Evolutionary conservation across 2,329 filamentous ascomycete species (phyloP), one percentile per base, ranked within the genome.

Genomic region (Fusarium continuum): DNA sequence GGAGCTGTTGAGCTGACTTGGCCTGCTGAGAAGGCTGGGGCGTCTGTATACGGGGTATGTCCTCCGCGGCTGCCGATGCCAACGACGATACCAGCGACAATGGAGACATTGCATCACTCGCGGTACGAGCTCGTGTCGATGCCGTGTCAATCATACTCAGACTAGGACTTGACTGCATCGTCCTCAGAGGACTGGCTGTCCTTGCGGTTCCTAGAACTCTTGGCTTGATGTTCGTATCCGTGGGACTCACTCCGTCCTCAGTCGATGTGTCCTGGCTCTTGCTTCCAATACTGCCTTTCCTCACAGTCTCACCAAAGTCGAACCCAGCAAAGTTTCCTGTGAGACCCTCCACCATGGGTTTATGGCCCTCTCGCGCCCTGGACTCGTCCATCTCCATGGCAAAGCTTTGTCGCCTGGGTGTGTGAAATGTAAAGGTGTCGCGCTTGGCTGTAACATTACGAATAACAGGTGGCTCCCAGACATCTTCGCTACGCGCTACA

Each of bases 391-490:
- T 75, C 53, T 79, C 79, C 74, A 82, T 80, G 5, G 79, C 78
- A 49, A 85, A 75, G 64, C 83, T 86, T 39, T 77, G 76, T 29
- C 80, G 76, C 17, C 79, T 76, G 3, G 81, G 76, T 0, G 78
- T 75, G 59, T 77, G 77, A 17, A 82, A 78, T 0, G 80, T 80
- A 13, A 83, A 65, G 2, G 82, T 84, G 36, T 86, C 82, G 26
- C 83, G 80, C 68, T 80, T 82, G 4, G 83, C 81, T n/a, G 70
- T 64, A 1, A 83, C 79, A 36, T 79, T 80, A 28, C 78, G 79
- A 32, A 85, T 80, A 5, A 83, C 72, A 2, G 82, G 82, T 64
- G 26, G 70, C 54, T 71, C 75, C 54, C 69, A 68, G 2, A 65
- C 64, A n/a, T 80, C 78, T 36, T 82, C 79, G 53, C 78, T 77